These are phyloP conservation scores for Paraphysoderma sedebokerense DNA, from an alignment of 371 early-diverging fungal species.

Conservation along the genomic window DNA sequence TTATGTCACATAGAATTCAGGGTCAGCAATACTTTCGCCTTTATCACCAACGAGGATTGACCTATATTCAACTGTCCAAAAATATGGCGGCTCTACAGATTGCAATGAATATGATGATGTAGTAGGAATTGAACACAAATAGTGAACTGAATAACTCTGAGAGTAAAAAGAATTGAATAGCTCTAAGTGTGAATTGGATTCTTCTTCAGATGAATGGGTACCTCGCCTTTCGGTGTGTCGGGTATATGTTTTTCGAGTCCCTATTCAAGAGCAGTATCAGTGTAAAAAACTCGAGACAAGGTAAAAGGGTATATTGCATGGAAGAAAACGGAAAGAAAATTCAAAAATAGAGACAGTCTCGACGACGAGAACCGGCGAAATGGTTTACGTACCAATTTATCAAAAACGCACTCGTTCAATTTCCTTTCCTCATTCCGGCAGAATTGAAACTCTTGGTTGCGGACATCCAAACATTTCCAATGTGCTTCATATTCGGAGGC, in stretches of 20 bases:
- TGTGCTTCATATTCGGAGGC: conserved; percentile 70
- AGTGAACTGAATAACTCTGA: too few species aligned
- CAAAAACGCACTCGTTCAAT: conserved; percentile 81
- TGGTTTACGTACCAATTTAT: conserved; percentile 66
- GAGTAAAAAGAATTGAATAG: too few species aligned
- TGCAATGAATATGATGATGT: too few species aligned
- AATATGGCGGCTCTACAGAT: too few species aligned
- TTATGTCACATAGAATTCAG: too few species aligned
- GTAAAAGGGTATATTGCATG: not conserved
- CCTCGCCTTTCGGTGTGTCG: conserved; percentile 36
- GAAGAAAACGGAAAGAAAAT: not conserved
- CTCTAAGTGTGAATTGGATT: conserved; percentile 51
- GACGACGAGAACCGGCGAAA: too few species aligned
- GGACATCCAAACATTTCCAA: conserved; percentile 81
- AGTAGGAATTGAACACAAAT: too few species aligned
- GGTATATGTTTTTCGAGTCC: conserved; percentile 15
- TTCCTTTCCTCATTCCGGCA: conserved; percentile 67
- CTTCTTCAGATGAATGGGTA: conserved; percentile 51
- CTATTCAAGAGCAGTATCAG: not conserved
- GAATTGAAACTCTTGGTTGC: conserved; percentile 66
- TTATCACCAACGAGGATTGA: too few species aligned
- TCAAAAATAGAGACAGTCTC: too few species aligned
- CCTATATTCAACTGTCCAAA: too few species aligned
- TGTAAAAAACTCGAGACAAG: not conserved
- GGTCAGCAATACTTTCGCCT: too few species aligned